These are phyloP conservation scores for Vaccinium corymbosum DNA, from an alignment of 148 eudicot species.

Conservation along the genomic window DNA sequence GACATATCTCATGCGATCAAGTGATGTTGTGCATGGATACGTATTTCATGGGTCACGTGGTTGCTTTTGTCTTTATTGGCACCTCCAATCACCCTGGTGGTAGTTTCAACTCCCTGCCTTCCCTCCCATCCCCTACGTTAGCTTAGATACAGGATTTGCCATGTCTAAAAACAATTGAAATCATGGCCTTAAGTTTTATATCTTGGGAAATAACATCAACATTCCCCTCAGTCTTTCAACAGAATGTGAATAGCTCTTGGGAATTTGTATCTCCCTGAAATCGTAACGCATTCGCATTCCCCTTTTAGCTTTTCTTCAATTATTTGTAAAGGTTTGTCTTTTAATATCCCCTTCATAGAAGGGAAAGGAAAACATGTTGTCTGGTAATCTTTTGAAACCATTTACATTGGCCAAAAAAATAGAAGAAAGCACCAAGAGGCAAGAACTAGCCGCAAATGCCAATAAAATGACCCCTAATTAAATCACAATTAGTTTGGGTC, in stretches of 20 bases:
- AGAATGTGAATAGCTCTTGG: too few relatives aligned
- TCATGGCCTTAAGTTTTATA: too few relatives aligned
- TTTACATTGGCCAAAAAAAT: background rate
- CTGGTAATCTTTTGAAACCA: background rate
- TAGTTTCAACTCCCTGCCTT: too few relatives aligned
- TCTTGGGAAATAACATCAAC: too few relatives aligned
- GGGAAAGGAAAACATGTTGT: background rate
- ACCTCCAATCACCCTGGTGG: background rate
- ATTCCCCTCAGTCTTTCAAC: too few relatives aligned
- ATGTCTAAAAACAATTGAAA: too few relatives aligned
- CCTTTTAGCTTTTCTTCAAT: too few relatives aligned
- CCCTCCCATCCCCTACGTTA: too few relatives aligned
- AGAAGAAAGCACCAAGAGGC: background rate
- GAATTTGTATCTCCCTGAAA: too few relatives aligned
- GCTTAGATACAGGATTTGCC: too few relatives aligned
- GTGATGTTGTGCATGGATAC: background rate
- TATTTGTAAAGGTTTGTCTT: background rate
- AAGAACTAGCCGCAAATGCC: background rate
- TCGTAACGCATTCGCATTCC: too few relatives aligned
- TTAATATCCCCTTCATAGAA: background rate
- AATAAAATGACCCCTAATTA: background rate
- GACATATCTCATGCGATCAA: background rate
- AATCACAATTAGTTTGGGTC: background rate
- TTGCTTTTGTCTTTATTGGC: background rate
- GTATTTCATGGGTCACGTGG: background rate